Base-by-base conservation (phyloP, 2,329 filamentous ascomycete genomes). In the Colletotrichum sansevieriae region DNA sequence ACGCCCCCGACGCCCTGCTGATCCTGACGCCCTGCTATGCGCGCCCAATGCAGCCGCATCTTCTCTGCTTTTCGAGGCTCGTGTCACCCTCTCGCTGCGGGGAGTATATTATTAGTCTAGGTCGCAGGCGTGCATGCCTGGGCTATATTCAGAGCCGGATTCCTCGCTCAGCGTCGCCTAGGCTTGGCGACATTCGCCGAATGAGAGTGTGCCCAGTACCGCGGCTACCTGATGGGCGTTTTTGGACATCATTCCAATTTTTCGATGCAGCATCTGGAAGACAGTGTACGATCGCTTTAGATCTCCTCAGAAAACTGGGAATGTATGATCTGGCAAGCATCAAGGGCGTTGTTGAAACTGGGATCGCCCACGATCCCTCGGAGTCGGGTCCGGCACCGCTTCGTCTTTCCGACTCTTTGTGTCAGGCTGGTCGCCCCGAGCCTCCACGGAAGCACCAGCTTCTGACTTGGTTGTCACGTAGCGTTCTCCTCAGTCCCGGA, bases 1-100 rank as follows among this genome's bases (percentile, higher is more conserved):
- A 56, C 12, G 18, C 39, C 59, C 35, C 59, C 43, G 33, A 60
- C 41, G 47, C 62, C 37, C 62, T 55, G 60, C 39, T 65, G 55
- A 49, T 65, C 54, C 49, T 54, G 35, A 47, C 41, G 41, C 37
- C 29, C 33, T 25, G 58, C 35, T 33, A 37, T 59, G 43, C 63
- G 54, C 44, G 55, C 8, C 20, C 49, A 13, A 47, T 47, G 55
- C 65, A 47, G 20, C 18, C 33, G 22, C 46, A 52, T 15, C 13
- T 35, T 18, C 10, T n/a, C 5, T 37, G 43, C 22, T 18, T 18
- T 18, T 18, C 18, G 18, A 18, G 18, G 18, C 18, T 18, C 18
- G 18, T 18, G 18, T 18, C 18, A 18, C 18, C 59, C 22, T 22
- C 25, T 35, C 22, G 41, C 41, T 57, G 51, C 29, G 10, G 25